Evolutionary conservation across 2,329 filamentous ascomycete genomes (phyloP), one percentile per base, ranked within the genome.

Genomic region (Emericellopsis cladophorae): DNA sequence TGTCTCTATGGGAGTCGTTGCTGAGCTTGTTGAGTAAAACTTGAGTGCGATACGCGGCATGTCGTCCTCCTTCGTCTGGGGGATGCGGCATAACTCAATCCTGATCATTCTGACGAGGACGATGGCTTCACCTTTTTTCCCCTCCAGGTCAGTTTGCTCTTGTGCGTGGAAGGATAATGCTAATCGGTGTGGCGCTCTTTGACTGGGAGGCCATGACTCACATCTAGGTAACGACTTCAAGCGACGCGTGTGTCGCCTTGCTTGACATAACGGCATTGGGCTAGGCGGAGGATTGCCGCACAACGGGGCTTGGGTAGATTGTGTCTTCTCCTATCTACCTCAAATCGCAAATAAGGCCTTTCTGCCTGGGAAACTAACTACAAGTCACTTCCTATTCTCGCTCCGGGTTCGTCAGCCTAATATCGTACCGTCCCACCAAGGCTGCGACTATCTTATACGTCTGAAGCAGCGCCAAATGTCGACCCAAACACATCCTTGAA

Each of bases 1-100:
- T 42, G 11, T 72, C 70, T 79, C 83, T 84, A 80, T 92, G 85
- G 85, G 83, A 85, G 85, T 79, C 81, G 73, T 83, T 88, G 84
- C 84, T 84, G 84, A 90, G 85, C 89, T 90, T 79, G 84, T 89
- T 76, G 68, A 56, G 49, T 51, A 50, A 61, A 58, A 79, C 84
- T 88, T 86, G 72, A 92, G 86, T 90, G 82, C 86, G 86, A 92
- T 92, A 87, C 83, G 84, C 84, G 76, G 85, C 85, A 78, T 89
- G 45, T 45, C 43, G 29, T 24, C 40, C 41, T 43, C 40, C 39
- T 41, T 40, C 39, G 44, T 31, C 42, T 49, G 43, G 39, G 49
- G 48, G 51, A 61, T 57, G 66, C 72, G 41, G 44, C 36, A 80
- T 59, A 71, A 87, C 85, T 86, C 83, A 81, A 89, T 88, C 88